Base-by-base conservation (phyloP, 345 rosid genomes). In the Acer saccharum region DNA sequence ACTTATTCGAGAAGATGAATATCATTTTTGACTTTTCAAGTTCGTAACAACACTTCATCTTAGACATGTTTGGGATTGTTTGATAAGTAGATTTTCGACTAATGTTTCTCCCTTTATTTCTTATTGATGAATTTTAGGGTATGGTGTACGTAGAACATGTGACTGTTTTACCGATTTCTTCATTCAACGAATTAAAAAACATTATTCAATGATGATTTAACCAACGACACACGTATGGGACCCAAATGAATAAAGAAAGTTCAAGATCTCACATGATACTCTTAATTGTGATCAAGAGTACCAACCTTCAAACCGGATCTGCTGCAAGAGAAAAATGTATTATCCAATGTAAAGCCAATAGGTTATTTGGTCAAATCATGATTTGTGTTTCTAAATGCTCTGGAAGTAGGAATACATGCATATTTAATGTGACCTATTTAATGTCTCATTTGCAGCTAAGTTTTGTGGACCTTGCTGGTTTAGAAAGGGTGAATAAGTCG, bases 401-500 rank as follows among this genome's bases (percentile, higher is more conserved):
- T 52, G 35, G 35, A 16, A 60, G 10, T 69, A 60, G 27, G 46
- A 41, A 72, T 7, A 25, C 11, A 3, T 32, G 23, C 43, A 16
- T 29, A 23, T 67, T 43, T 1, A 55, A 2, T 20, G 12, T 64
- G 25, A 62, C 20, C 25, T 25, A 25, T 25, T 25, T 25, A 25
- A 25, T 25, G 27, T 25, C n/a, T 73, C 11, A 55, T 81, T 60
- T 86, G 88, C 92, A 93, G 99, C 67, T 95, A 79, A 95, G 99
- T 82, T 95, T 95, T 86, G 98, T 93, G 63, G 99, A 95, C 77
- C 98, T 95, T 78, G 98, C 98, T 62, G 99, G 99, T 74, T 96
- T 97, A 0, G 99, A 96, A 85, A 91, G 98, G 77, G 85, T 95
- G 17, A 95, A 95, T 79, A 95, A 95, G 78, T 95, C 98, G 0